These are phyloP conservation scores for Collariella sp. DNA, from an alignment of 495 filamentous ascomycete genomes.

Conservation along the genomic window DNA sequence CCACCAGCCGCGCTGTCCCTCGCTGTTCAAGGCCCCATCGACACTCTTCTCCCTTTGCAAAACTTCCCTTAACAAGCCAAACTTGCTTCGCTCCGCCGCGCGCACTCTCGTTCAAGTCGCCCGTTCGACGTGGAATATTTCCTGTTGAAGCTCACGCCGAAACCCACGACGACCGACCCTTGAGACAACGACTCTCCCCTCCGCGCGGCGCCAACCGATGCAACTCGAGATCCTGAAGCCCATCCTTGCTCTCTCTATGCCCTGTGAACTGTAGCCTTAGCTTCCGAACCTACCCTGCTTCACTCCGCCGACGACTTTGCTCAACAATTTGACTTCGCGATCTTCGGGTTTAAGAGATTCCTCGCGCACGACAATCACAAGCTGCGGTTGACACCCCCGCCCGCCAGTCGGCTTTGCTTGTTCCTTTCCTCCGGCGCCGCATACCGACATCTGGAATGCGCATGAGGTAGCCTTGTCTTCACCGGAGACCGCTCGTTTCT, in stretches of 20 bases:
- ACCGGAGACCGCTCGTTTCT: not conserved
- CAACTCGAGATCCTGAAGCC: not conserved
- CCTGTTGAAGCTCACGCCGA: not conserved
- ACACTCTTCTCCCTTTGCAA: not conserved
- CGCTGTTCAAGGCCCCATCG: not conserved
- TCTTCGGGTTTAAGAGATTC: too few species aligned
- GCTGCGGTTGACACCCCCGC: too few species aligned
- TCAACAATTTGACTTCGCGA: not conserved
- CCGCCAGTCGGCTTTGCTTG: not conserved
- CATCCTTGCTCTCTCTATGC: constrained; percentile 7
- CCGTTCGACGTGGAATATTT: not conserved
- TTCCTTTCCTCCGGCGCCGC: not conserved
- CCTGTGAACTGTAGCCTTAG: not conserved
- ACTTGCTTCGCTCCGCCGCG: not conserved
- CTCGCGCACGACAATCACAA: too few species aligned
- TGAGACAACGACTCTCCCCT: not conserved
- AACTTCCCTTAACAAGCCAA: not conserved
- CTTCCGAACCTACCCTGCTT: not conserved
- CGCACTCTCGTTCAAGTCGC: not conserved
- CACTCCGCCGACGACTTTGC: not conserved
- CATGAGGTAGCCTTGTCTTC: not conserved
- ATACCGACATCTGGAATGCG: constrained; percentile 6
- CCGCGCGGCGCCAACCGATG: constrained; percentile 2
- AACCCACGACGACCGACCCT: not conserved
- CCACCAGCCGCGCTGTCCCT: constrained; percentile 11